phyloP scores from a whole-genome alignment of 345 rosid species.

The Citrus sp. region DNA sequence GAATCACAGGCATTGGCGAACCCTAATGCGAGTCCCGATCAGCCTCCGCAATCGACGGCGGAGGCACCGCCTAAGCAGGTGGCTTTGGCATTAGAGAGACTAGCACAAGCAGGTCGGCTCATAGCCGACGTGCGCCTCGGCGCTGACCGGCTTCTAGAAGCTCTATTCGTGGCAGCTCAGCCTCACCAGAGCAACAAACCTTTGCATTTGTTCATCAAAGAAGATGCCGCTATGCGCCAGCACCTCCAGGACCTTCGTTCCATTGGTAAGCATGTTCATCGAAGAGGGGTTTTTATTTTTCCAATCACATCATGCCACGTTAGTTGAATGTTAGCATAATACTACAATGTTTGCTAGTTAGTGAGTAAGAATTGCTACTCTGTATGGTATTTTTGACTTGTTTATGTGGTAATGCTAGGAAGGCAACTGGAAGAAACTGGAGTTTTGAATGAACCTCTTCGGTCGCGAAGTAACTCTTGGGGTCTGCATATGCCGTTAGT shows the following conservation, averaged over 20 bases:
- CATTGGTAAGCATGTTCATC: conserved; percentile 35
- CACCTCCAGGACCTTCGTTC: conserved; percentile 78
- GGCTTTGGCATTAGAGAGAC: conserved; percentile 88
- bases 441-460: conserved; percentile 71
- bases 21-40: conserved; percentile 20
- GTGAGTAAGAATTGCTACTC: background rate
- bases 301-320: no score
- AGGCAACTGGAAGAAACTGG: conserved; percentile 87
- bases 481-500: conserved; percentile 94
- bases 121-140: conserved; percentile 88
- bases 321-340: no score
- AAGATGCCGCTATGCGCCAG: conserved; percentile 85
- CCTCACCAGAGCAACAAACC: conserved; percentile 73
- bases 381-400: background rate
- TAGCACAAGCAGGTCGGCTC: conserved; percentile 77
- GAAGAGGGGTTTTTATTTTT: no score
- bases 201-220: conserved; percentile 52
- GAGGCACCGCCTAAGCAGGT: conserved; percentile 99
- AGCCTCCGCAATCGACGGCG: conserved; percentile 20
- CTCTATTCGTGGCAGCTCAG: conserved; percentile 56
- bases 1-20: conserved; percentile 25
- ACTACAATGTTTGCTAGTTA: background rate
- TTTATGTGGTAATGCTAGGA: conserved; percentile 42
- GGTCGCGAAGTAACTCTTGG: conserved; percentile 82
- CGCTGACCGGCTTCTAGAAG: conserved; percentile 92